A percentile compares a stretch with the other conserved stretches of the same genome.
These are phyloP conservation scores for Claviceps arundinis DNA, from an alignment of 2,329 filamentous ascomycete species.

Conservation along the genomic window DNA sequence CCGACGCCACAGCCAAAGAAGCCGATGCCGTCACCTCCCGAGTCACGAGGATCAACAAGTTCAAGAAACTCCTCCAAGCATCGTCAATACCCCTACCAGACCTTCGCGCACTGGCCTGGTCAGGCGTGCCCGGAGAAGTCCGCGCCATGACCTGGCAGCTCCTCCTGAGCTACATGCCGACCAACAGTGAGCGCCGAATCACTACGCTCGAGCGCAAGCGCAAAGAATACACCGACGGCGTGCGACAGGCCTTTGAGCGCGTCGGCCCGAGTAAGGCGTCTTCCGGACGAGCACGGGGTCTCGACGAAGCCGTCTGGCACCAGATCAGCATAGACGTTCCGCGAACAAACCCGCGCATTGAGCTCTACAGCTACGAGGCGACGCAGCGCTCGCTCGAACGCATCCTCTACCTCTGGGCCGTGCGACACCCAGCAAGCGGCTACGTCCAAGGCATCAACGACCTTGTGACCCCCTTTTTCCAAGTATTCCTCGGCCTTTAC, in stretches of 20 bases:
- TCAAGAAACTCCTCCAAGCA: constrained; percentile 88
- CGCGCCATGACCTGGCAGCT: constrained; percentile 99
- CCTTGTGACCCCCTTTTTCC: constrained; percentile 93
- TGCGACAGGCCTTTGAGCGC: constrained; percentile 57
- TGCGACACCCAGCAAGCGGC: constrained; percentile 89
- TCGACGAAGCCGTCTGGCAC: constrained; percentile 98
- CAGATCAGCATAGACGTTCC: constrained; percentile 98
- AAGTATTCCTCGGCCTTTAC: constrained; percentile 89
- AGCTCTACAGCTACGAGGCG: constrained; percentile 89
- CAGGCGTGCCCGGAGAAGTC: constrained; percentile 85
- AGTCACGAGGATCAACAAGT: constrained; percentile 94
- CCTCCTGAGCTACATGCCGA: constrained; percentile 85
- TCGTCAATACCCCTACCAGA: constrained; percentile 80
- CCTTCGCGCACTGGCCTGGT: constrained; percentile 79
- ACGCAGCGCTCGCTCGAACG: constrained; percentile 89
- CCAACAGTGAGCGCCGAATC: constrained; percentile 87
- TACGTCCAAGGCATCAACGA: constrained; percentile 99
- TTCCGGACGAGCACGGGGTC: constrained; percentile 42
- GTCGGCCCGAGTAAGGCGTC: constrained; percentile 34
- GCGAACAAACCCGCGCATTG: constrained; percentile 88
- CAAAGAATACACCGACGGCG: constrained; percentile 91
- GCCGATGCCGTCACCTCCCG: constrained; percentile 74
- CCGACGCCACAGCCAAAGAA: constrained; percentile 68
- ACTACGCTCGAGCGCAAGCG: constrained; percentile 84
- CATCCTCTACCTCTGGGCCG: constrained; percentile 95